Evolutionary conservation across 2,329 filamentous ascomycete genomes (phyloP).

Genomic region (Periconia sp.): DNA sequence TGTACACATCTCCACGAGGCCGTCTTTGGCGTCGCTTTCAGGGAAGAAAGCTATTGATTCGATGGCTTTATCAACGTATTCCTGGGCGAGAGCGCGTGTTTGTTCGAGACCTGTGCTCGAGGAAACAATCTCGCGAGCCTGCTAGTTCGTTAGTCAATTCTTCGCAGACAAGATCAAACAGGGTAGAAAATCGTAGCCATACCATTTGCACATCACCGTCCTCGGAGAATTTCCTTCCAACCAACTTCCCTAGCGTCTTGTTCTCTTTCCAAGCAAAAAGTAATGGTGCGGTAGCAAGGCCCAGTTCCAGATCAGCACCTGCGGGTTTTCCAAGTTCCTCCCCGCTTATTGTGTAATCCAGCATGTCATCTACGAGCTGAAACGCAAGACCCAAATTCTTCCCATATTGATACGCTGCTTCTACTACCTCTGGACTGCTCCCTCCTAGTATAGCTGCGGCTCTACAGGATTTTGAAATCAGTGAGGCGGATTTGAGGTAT

Average conservation of each 20-base stretch:
- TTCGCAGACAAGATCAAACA: background rate
- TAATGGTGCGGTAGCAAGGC: conserved; percentile 88
- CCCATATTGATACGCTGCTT: conserved; percentile 89
- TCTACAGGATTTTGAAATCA: conserved; percentile 95
- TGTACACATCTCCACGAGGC: conserved; percentile 88
- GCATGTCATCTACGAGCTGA: conserved; percentile 95
- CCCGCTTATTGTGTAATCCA: conserved; percentile 89
- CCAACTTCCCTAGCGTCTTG: conserved; percentile 79
- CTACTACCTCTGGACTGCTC: conserved; percentile 74
- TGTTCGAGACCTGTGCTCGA: conserved; percentile 87
- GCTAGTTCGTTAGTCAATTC: background rate
- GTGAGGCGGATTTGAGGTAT: conserved; percentile 91
- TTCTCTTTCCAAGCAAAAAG: conserved; percentile 94
- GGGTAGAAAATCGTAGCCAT: conserved; percentile 40
- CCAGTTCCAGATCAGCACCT: conserved; percentile 89
- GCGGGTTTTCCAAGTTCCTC: conserved; percentile 91
- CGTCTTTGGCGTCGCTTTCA: conserved; percentile 90
- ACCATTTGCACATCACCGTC: conserved; percentile 86
- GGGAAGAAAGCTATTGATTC: conserved; percentile 82
- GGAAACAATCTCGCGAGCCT: conserved; percentile 86
- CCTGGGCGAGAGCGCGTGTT: conserved; percentile 84
- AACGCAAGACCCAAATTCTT: conserved; percentile 94
- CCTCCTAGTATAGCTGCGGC: conserved; percentile 85
- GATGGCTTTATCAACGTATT: conserved; percentile 87
- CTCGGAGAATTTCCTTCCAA: conserved; percentile 84